A percentile compares a stretch with the other conserved stretches of the same genome.
phyloP scores from a whole-genome alignment of 2,329 filamentous ascomycete species.

The Colletotrichum ledebouriae region DNA sequence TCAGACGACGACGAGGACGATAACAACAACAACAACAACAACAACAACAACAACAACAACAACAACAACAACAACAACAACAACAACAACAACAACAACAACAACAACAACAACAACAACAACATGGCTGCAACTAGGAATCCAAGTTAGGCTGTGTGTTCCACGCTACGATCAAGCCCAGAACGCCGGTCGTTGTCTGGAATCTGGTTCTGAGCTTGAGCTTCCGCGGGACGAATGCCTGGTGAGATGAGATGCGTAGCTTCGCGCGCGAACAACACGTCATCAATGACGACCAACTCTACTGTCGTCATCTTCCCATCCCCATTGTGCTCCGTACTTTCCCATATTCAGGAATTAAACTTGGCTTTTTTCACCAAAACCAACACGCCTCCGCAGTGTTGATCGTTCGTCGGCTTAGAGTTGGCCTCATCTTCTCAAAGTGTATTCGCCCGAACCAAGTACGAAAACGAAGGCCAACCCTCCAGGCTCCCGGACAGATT shows the following conservation, averaged over 20 bases:
- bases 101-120: no score
- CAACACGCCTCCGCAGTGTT: neutral
- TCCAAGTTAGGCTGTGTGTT: neutral
- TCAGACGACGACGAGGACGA: no score
- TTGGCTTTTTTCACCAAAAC: neutral
- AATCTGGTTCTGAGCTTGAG: neutral
- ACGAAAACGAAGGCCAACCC: neutral
- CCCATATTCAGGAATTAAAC: neutral
- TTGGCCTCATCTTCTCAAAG: constrained; percentile 11
- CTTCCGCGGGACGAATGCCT: neutral
- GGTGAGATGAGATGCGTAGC: constrained; percentile 2
- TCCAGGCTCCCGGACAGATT: neutral
- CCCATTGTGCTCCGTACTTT: neutral
- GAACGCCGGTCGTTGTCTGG: neutral
- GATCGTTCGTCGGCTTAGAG: neutral
- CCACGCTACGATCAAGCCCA: constrained; percentile 1
- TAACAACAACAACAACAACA: no score
- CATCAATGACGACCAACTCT: constrained; percentile 4
- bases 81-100: no score
- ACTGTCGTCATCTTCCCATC: neutral
- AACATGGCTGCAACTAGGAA: no score
- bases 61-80: no score
- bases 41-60: no score
- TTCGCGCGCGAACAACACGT: constrained; percentile 1
- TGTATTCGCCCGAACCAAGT: neutral